Percentiles rank a stretch among this genome's conserved stretches.
Evolutionary conservation across 2,329 filamentous ascomycete species (phyloP).

Genomic region (Microcera coccophila): DNA sequence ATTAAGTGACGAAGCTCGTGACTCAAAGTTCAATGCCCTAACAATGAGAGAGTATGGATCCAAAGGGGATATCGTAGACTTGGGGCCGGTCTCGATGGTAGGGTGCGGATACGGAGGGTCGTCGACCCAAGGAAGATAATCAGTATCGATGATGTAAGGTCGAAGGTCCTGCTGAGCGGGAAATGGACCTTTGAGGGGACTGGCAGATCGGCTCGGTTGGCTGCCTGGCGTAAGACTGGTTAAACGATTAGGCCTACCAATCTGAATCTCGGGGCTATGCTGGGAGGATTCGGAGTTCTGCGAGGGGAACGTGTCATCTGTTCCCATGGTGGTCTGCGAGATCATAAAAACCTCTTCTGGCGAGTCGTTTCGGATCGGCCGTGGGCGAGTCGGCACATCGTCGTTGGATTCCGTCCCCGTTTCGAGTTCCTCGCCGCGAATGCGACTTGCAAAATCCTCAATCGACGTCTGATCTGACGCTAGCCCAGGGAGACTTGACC

Average conservation of each 20-base stretch:
- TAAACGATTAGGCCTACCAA: conserved; percentile 12
- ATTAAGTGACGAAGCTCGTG: conserved; percentile 52
- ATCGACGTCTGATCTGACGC: conserved; percentile 28
- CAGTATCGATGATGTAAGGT: conserved; percentile 49
- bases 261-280: conserved; percentile 1
- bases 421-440: conserved; percentile 39
- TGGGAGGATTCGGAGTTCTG: conserved; percentile 29
- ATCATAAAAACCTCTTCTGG: conserved; percentile 42
- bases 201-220: conserved; percentile 17
- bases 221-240: conserved; percentile 14
- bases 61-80: conserved; percentile 37
- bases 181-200: conserved; percentile 23
- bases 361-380: conserved; percentile 23
- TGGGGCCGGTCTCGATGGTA: conserved; percentile 9
- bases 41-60: conserved; percentile 53
- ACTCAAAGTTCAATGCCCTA: conserved; percentile 54
- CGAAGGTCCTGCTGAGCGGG: conserved; percentile 37
- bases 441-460: conserved; percentile 43
- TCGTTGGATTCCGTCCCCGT: conserved; percentile 11
- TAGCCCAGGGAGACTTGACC: conserved; percentile 27
- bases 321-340: conserved; percentile 43
- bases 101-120: conserved; percentile 55
- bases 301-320: conserved; percentile 32
- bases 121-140: conserved; percentile 56
- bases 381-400: conserved; percentile 6